Evolutionary conservation across 2,329 filamentous ascomycete genomes (phyloP), one percentile per base, ranked within the genome.

Genomic region (Colletotrichum gloeosporioides): DNA sequence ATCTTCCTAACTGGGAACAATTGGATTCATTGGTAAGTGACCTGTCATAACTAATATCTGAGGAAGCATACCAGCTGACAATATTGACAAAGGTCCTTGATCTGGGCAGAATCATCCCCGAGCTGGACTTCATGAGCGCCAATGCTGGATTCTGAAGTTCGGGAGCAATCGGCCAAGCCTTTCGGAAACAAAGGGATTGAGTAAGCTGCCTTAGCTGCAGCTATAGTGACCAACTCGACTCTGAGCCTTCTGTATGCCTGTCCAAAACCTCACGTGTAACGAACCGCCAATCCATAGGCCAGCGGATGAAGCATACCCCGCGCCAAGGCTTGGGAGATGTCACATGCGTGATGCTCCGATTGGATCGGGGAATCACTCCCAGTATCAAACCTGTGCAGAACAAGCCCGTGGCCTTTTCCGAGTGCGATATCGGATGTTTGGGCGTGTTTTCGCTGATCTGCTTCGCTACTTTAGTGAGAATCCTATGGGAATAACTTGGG

Each of bases 1-100:
- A 78, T 25, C 69, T 80, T 55, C 76, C 79, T 5, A 77, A 79
- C 6, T 81, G 80, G 80, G 78, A 75, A 3, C 78, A 81, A 22
- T 79, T 79, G 12, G 78, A 79, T 36, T 78, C 78, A 9, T 22
- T 79, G 64, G 77, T 78, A 61, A 22, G n/a, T 22, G 2, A n/a
- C n/a, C 44, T 13, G n/a, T 18, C 12, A 4, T 1, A 22, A 13
- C 1, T 13, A 4, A n/a, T 4, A 9, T 4, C 12, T n/a, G n/a
- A 18, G 4, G 3, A 1, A n/a, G 6, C 12, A 22, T 13, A 0
- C 22, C 2, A 49, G n/a, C 44, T 49, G 44, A 49, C 6, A 49
- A 9, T 3, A 13, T 4, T 4, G n/a, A 49, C 10, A 0, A 49
- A 49, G 44, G 44, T 49, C 4, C 44, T 49, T 49, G 44, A 49